Evolutionary conservation across 1,139 yeast genomes (phyloP).

Genomic region (Saccharomyces pastorianus): DNA sequence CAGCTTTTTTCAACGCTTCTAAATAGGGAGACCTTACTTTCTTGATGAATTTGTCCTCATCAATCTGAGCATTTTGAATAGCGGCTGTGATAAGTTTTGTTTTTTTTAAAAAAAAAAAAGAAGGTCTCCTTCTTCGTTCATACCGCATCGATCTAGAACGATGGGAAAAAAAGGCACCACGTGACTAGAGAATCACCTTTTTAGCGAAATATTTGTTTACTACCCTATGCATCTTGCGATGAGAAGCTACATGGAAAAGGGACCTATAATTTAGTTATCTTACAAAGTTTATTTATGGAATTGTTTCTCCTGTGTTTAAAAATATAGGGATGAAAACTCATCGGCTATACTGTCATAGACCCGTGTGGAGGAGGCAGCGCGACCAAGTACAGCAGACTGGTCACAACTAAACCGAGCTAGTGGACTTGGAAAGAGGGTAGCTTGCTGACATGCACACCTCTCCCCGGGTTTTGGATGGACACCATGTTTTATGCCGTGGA

Average conservation of each 20-base stretch:
- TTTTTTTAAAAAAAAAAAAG: background rate
- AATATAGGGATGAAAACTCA: background rate
- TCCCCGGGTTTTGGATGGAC: slow-evolving; percentile 9
- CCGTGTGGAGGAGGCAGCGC: background rate
- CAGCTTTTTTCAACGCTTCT: background rate
- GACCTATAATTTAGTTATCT: background rate
- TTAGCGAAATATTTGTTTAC: background rate
- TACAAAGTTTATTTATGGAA: background rate
- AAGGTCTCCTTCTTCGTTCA: background rate
- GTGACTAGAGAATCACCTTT: background rate
- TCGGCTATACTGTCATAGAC: background rate
- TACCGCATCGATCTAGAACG: background rate
- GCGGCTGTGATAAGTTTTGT: background rate
- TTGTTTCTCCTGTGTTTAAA: background rate
- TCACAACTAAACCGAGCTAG: slow-evolving; percentile 5
- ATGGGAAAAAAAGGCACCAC: background rate
- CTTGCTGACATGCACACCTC: slow-evolving; percentile 15
- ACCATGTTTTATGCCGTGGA: slow-evolving; percentile 16
- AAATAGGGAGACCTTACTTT: background rate
- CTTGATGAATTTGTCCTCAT: background rate
- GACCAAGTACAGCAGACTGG: background rate
- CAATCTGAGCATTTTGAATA: background rate
- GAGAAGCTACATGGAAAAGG: background rate
- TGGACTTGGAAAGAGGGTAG: slow-evolving; percentile 20
- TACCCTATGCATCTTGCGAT: background rate